These are phyloP conservation scores for Eimeria brunetti DNA, from an alignment of 169 alveolate species.

Conservation along the genomic window DNA sequence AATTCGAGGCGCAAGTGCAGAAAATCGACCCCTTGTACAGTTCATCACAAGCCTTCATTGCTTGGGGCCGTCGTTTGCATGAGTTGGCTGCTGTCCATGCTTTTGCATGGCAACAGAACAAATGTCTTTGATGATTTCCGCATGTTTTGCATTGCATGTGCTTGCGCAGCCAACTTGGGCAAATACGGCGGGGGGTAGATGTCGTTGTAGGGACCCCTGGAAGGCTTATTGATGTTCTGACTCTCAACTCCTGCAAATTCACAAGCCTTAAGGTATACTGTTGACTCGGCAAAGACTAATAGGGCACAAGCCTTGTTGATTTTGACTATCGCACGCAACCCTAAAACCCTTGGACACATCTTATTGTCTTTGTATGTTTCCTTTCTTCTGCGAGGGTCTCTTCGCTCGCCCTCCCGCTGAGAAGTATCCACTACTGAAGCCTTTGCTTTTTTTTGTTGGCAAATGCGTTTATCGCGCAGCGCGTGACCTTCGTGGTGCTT, in stretches of 20 bases:
- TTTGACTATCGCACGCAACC: neutral
- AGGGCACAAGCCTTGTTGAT: neutral
- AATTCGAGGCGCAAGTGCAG: neutral
- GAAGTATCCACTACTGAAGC: neutral
- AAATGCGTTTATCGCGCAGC: constrained; percentile 91
- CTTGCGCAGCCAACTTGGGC: constrained; percentile 79
- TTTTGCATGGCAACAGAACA: neutral
- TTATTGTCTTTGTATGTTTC: neutral
- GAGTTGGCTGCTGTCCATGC: neutral
- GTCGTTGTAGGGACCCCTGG: constrained; percentile 81
- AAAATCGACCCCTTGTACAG: neutral
- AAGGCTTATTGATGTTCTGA: constrained; percentile 77
- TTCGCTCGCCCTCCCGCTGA: neutral
- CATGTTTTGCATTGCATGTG: neutral
- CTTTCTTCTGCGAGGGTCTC: neutral
- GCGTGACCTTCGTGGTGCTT: constrained; percentile 90
- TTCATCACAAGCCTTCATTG: neutral
- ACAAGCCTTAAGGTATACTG: constrained; percentile 62
- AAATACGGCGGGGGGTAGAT: constrained; percentile 78
- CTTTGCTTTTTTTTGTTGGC: neutral
- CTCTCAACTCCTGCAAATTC: constrained; percentile 71
- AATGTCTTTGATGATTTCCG: neutral
- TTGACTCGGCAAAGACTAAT: neutral
- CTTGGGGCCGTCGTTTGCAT: neutral
- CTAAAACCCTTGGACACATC: neutral